Base-by-base conservation (phyloP, 23 red algal species). In the Gracilaria caudata region DNA sequence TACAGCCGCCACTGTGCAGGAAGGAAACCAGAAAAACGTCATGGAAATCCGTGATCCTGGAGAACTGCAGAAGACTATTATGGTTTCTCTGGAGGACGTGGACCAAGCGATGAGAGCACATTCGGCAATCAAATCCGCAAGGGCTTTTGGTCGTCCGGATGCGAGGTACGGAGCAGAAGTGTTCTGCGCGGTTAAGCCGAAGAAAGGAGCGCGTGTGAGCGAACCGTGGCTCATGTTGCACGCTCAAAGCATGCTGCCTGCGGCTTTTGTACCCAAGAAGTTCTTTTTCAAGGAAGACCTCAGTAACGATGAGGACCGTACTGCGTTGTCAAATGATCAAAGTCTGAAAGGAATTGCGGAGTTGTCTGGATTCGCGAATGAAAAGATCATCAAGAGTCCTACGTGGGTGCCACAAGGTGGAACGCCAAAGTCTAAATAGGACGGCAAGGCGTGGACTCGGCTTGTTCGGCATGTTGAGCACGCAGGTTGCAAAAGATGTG, bases 151-250 rank as follows among this genome's bases (percentile, higher is more conserved):
- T 19, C 49, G 83, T 47, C 77, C 83, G 4, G 91, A 94, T 71
- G 21, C 49, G 81, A 32, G 82, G 29, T 94, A 73, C 58, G 91
- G 91, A 21, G 57, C 71, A 29, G 91, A 94, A 51, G 81, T 94
- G 25, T 94, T 81, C 54, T 94, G 91, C 56, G 80, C 74, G 32
- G 59, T 86, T 16, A 70, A 73, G 12, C 65, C 78, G n/a, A 86
- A 83, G 64, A 58, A 26, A 24, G 91, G 91, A 9, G 91, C 80
- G 5, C 82, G 91, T 37, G 38, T 94, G 13, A 86, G 81, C 38
- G 91, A 94, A 72, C 82, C 82, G n/a, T 94, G 91, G 91, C 82
- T 94, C 26, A 85, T 68, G 58, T 72, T 94, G 39, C 91, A 94
- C 37, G 83, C 73, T n/a, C 91, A 94, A 72, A 86, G 64, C 17